phyloP scores from a whole-genome alignment of 345 rosid genomes.

The Gossypium sturtianum region DNA sequence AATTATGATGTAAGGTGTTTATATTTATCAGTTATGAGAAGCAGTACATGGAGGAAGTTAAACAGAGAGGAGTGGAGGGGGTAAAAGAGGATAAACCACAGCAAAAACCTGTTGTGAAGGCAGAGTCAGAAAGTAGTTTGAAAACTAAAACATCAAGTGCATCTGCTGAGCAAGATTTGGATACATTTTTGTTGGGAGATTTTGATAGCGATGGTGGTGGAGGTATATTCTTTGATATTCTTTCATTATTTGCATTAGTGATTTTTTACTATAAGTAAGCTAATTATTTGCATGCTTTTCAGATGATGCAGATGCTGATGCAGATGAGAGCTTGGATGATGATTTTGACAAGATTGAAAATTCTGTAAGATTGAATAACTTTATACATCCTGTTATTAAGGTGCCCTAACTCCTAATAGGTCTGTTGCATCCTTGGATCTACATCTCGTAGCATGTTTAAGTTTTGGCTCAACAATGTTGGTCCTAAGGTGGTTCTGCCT shows the following conservation, averaged over 20 bases:
- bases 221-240: slow-evolving; percentile 37
- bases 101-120: slow-evolving; percentile 32
- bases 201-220: slow-evolving; percentile 76
- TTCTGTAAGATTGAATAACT: slow-evolving; percentile 51
- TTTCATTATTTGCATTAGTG: not conserved
- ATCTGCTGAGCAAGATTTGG: slow-evolving; percentile 72
- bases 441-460: not conserved
- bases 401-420: not conserved
- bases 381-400: not conserved
- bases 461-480: not conserved
- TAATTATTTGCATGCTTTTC: slow-evolving; percentile 17
- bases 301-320: slow-evolving; percentile 49
- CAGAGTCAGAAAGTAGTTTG: slow-evolving; percentile 38
- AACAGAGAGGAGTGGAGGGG: slow-evolving; percentile 53
- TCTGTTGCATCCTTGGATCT: slow-evolving; percentile 1
- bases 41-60: slow-evolving; percentile 66
- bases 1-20: not conserved
- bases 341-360: slow-evolving; percentile 87
- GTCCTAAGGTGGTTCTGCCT: not conserved
- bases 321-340: slow-evolving; percentile 61
- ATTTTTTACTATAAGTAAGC: not conserved
- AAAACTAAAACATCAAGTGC: slow-evolving; percentile 40
- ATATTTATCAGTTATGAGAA: slow-evolving; percentile 49
- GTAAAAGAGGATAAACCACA: slow-evolving; percentile 38
- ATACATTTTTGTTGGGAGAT: slow-evolving; percentile 85